phyloP scores from a whole-genome alignment of 345 rosid species.

The Theobroma cacao region DNA sequence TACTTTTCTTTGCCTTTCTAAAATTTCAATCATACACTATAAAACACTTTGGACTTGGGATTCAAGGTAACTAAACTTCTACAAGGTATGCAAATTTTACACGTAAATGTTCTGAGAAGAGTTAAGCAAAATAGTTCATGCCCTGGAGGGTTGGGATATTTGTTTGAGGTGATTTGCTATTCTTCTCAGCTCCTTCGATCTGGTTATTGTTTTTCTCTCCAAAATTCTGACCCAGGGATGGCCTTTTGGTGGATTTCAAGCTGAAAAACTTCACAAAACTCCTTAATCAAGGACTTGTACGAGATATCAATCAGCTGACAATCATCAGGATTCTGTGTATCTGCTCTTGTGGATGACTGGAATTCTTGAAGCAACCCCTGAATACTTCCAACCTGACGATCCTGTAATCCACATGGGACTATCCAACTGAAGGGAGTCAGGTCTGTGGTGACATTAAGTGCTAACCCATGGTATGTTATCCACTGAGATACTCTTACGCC shows the following conservation, averaged over 20 bases:
- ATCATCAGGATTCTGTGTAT: constrained; percentile 22
- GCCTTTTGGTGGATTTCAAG: constrained; percentile 38
- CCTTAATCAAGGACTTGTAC: constrained; percentile 49
- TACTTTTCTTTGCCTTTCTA: background rate
- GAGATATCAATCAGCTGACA: constrained; percentile 39
- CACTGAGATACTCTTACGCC: constrained; percentile 74
- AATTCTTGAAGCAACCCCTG: constrained; percentile 39
- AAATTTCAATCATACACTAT: background rate
- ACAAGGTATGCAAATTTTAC: background rate
- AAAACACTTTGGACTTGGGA: background rate
- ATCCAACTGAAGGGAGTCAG: constrained; percentile 64
- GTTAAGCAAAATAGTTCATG: background rate
- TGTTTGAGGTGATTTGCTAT: background rate
- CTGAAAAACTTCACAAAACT: constrained; percentile 70
- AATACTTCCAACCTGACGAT: constrained; percentile 66
- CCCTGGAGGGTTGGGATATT: background rate
- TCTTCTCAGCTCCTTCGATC: background rate
- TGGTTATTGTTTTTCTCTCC: background rate
- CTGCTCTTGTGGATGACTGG: background rate
- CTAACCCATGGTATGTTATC: constrained; percentile 78
- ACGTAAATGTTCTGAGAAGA: background rate
- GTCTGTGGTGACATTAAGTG: constrained; percentile 81
- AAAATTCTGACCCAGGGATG: constrained; percentile 6
- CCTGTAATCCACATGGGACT: constrained; percentile 74
- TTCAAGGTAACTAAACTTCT: too few species aligned